Percentiles rank a stretch among this genome's conserved stretches.
Evolutionary conservation across 257 asterid genomes (phyloP).

Genomic region (Solanum dulcamara): DNA sequence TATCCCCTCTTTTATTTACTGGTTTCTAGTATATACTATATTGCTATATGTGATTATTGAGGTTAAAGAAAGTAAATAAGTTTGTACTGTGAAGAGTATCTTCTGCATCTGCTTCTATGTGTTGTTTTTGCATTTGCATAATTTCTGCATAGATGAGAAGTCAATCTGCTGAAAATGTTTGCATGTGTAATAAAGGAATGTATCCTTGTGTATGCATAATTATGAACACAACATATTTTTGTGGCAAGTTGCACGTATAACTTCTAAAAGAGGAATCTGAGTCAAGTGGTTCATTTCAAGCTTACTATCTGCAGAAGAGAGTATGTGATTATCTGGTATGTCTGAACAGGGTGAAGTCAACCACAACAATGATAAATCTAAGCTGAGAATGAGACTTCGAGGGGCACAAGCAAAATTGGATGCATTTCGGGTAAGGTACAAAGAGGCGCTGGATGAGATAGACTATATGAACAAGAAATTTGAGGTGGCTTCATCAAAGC

Average conservation of each 20-base stretch:
- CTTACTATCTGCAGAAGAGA: neutral
- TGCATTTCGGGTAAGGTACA: slow-evolving; percentile 28
- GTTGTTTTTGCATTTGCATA: neutral
- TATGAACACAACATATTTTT: neutral
- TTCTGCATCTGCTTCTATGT: neutral
- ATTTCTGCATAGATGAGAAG: neutral
- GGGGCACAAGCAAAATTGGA: slow-evolving; percentile 56
- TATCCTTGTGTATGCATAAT: neutral
- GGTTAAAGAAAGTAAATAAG: neutral
- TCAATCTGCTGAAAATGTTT: neutral
- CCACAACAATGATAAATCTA: slow-evolving; percentile 30
- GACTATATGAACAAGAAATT: slow-evolving; percentile 42
- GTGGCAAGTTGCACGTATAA: neutral
- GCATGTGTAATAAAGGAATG: neutral
- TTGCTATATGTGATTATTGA: neutral
- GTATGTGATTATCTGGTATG: neutral
- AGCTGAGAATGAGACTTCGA: slow-evolving; percentile 54
- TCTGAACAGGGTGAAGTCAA: slow-evolving; percentile 32
- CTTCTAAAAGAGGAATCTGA: neutral
- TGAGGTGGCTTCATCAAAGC: slow-evolving; percentile 37
- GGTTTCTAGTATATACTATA: neutral
- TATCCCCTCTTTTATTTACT: neutral
- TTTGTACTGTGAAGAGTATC: neutral
- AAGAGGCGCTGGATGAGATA: slow-evolving; percentile 29
- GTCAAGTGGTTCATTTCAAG: neutral